Percentiles rank a stretch among this genome's conserved stretches.
Evolutionary conservation across 257 asterid species (phyloP).

Genomic region (Asclepias syriaca): DNA sequence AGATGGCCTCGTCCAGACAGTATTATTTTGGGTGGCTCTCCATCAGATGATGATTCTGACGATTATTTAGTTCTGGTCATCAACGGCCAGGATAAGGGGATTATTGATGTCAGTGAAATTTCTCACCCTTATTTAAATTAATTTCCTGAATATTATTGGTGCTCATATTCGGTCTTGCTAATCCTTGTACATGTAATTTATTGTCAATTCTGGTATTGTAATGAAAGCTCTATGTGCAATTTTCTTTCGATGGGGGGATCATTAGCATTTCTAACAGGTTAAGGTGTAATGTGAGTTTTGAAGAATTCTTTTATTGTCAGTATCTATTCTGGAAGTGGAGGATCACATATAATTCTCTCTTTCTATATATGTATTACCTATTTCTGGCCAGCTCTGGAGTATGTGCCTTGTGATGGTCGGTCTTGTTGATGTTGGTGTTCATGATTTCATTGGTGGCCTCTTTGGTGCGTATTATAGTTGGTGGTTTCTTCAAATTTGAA

Average conservation of each 20-base stretch:
- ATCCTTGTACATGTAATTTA: neutral
- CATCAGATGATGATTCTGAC: conserved; percentile 52
- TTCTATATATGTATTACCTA: too few relatives aligned
- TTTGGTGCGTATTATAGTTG: neutral
- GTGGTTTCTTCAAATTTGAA: neutral
- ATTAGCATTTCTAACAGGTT: neutral
- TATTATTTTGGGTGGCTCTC: conserved; percentile 77
- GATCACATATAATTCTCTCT: too few relatives aligned
- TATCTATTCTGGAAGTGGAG: neutral
- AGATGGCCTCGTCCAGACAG: conserved; percentile 83
- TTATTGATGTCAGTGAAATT: conserved; percentile 50
- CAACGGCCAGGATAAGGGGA: conserved; percentile 50
- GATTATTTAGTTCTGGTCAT: conserved; percentile 71
- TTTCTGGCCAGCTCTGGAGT: neutral
- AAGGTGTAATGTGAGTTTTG: neutral
- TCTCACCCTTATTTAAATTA: conserved; percentile 3
- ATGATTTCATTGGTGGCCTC: neutral
- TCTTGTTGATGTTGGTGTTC: neutral
- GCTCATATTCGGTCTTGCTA: neutral
- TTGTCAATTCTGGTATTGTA: neutral
- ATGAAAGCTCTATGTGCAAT: too few relatives aligned
- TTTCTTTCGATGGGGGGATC: neutral
- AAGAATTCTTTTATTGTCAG: too few relatives aligned
- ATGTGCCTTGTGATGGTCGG: neutral
- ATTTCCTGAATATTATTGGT: neutral